These are phyloP conservation scores for Delphinella strobiligena DNA, from an alignment of 2,329 filamentous ascomycete species.

Conservation along the genomic window DNA sequence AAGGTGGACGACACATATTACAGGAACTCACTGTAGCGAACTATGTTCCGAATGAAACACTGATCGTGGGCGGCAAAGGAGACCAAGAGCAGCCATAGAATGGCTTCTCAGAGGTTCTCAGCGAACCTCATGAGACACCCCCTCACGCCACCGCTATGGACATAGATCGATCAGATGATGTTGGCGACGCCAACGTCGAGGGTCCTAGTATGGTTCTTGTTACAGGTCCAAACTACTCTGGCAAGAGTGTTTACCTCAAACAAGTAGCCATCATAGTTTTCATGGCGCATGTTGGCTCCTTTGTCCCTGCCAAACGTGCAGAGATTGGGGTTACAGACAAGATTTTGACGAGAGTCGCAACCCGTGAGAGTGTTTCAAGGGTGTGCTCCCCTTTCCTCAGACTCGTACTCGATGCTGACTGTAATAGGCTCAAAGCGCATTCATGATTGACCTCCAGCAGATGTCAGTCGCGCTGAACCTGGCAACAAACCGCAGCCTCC, in stretches of 20 bases:
- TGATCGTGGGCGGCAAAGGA: conserved; percentile 49
- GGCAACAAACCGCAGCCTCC: conserved; percentile 61
- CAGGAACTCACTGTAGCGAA: conserved; percentile 72
- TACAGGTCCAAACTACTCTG: conserved; percentile 92
- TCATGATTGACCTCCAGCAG: conserved; percentile 80
- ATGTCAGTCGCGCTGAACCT: conserved; percentile 64
- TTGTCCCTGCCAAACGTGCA: conserved; percentile 69
- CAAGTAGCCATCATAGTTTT: conserved; percentile 86
- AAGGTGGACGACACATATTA: conserved; percentile 71
- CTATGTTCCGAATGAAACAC: conserved; percentile 74
- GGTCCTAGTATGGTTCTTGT: conserved; percentile 61
- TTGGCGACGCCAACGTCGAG: too few species aligned
- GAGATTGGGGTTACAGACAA: conserved; percentile 81
- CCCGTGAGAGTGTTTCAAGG: conserved; percentile 54
- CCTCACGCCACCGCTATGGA: conserved; percentile 3
- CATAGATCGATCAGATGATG: not conserved
- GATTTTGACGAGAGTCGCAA: conserved; percentile 76
- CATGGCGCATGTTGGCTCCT: conserved; percentile 85
- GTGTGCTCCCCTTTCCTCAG: conserved; percentile 14
- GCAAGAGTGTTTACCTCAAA: conserved; percentile 92
- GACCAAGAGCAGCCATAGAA: conserved; percentile 3
- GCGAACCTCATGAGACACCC: not conserved
- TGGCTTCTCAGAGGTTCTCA: not conserved
- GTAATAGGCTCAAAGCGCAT: conserved; percentile 46
- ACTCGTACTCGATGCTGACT: not conserved